Percentiles rank a stretch among this genome's conserved stretches.
Conservation (phyloP, 805 yeast genomes). For the Candida taoyuanica region DNA sequence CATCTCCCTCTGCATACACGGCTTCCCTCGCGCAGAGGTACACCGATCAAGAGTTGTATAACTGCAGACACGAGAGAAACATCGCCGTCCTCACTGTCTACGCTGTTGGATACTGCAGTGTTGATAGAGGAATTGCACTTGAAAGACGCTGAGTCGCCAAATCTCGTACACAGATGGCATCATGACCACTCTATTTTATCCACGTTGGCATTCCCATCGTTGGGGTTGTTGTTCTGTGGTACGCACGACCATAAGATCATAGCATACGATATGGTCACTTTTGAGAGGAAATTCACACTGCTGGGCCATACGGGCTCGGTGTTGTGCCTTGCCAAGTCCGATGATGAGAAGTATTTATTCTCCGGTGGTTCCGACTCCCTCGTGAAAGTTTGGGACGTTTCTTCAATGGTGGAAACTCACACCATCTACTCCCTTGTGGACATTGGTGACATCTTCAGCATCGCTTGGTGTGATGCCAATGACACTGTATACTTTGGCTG, state of each 20-base stretch:
- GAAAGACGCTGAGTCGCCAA: constrained; percentile 7
- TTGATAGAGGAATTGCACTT: no score
- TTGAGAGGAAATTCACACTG: constrained; percentile 47
- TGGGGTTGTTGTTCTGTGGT: constrained; percentile 72
- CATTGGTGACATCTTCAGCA: constrained; percentile 89
- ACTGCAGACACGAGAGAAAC: no score
- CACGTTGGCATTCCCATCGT: constrained; percentile 54
- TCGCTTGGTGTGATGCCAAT: constrained; percentile 58
- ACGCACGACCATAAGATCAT: constrained; percentile 81
- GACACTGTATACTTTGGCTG: constrained; percentile 78
- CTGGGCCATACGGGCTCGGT: constrained; percentile 74
- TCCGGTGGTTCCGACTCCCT: constrained; percentile 90
- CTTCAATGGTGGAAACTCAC: constrained; percentile 44
- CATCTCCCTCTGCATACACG: constrained; percentile 12
- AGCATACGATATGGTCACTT: constrained; percentile 63
- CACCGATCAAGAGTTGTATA: constrained; percentile 18
- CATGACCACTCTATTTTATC: constrained; percentile 70
- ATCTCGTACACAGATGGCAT: constrained; percentile 69
- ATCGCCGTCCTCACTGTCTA: no score
- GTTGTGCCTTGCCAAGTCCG: constrained; percentile 55
- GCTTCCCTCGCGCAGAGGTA: constrained; percentile 17
- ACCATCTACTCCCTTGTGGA: constrained; percentile 82
- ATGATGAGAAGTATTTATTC: constrained; percentile 55
- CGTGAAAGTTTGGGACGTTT: constrained; percentile 77
- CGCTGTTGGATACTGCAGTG: no score